Evolutionary conservation across 768 basidiomycete species (phyloP).

Genomic region (Dictyophora rubrovolvata): DNA sequence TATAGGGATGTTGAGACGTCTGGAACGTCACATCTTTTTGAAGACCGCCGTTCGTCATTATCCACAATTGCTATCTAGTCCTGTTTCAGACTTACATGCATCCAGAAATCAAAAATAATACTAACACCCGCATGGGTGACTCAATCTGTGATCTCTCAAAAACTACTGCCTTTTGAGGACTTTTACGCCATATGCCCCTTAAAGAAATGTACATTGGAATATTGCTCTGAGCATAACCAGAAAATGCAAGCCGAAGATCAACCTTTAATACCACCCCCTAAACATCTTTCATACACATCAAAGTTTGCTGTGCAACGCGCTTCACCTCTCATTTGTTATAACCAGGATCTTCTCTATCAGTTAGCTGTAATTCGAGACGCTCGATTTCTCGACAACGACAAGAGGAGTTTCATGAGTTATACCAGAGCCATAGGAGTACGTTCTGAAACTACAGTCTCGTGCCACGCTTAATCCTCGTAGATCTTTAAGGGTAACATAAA

Average conservation of each 20-base stretch:
- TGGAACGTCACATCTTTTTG: constrained; percentile 65
- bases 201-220: constrained; percentile 32
- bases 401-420: constrained; percentile 61
- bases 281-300: constrained; percentile 23
- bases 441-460: constrained; percentile 10
- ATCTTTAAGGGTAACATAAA: constrained; percentile 25
- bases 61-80: constrained; percentile 8
- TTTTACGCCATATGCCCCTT: constrained; percentile 50
- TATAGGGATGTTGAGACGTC: constrained; percentile 52
- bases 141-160: constrained; percentile 39
- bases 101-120: constrained; percentile 52
- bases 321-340: constrained; percentile 58
- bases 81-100: not conserved
- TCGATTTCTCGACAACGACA: constrained; percentile 57
- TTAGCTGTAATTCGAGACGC: constrained; percentile 47
- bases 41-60: constrained; percentile 62
- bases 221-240: constrained; percentile 29
- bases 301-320: constrained; percentile 51
- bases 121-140: constrained; percentile 66
- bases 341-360: constrained; percentile 51
- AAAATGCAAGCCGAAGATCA: not conserved
- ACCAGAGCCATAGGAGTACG: constrained; percentile 61
- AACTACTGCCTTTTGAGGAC: constrained; percentile 37
- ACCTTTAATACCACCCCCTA: constrained; percentile 8
- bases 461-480: constrained; percentile 7